These are phyloP conservation scores for Diphasiastrum complanatum DNA, from an alignment of 83 land plant species.

Conservation along the genomic window DNA sequence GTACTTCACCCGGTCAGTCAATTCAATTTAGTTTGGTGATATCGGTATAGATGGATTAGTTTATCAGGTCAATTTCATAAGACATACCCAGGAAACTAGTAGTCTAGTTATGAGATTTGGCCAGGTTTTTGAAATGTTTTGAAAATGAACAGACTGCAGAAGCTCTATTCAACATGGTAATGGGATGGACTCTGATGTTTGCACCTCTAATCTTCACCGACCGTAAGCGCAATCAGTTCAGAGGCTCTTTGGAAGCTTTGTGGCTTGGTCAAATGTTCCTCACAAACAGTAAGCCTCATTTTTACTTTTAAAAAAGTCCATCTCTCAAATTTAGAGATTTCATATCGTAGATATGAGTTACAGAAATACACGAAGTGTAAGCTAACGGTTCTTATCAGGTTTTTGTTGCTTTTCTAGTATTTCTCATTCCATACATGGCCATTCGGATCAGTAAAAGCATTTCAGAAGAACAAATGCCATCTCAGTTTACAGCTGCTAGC, in stretches of 20 bases:
- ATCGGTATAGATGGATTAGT: conserved; percentile 3
- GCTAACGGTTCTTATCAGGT: too few relatives aligned
- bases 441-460: conserved; percentile 50
- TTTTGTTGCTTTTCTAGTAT: too few relatives aligned
- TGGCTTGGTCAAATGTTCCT: conserved; percentile 94
- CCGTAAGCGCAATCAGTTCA: conserved; percentile 46
- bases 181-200: conserved; percentile 92
- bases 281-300: conserved; percentile 69
- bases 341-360: too few relatives aligned
- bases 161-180: conserved; percentile 89
- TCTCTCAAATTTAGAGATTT: too few relatives aligned
- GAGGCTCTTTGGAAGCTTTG: conserved; percentile 66
- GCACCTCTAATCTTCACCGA: conserved; percentile 94
- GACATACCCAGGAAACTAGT: too few relatives aligned
- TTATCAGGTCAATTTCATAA: too few relatives aligned
- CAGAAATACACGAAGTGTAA: too few relatives aligned
- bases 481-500: not conserved
- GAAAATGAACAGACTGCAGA: conserved; percentile 54
- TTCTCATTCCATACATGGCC: conserved; percentile 99
- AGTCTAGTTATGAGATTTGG: not conserved
- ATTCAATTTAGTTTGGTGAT: not conserved
- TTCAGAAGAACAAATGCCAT: not conserved
- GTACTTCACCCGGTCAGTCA: conserved; percentile 82
- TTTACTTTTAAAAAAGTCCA: too few relatives aligned
- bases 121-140: not conserved